These are phyloP conservation scores for Hibiscus syriacus DNA, from an alignment of 345 rosid species.

Conservation along the genomic window DNA sequence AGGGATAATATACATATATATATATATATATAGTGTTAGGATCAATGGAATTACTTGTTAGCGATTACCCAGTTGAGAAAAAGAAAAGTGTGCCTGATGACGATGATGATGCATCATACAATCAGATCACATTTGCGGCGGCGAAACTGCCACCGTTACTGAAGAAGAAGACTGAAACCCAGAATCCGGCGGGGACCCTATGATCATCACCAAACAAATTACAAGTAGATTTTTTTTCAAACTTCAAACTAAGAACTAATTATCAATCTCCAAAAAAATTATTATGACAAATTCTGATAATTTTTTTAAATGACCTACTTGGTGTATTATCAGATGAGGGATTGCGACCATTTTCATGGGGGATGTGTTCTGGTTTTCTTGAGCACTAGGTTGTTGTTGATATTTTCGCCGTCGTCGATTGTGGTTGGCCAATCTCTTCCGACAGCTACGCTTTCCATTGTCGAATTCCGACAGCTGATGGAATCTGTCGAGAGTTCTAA, in stretches of 20 bases:
- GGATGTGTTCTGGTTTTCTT: conserved; percentile 40
- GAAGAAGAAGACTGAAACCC: conserved; percentile 48
- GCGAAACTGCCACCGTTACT: conserved; percentile 50
- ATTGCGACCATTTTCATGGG: too few relatives aligned
- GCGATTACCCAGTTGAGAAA: conserved; percentile 26
- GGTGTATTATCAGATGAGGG: conserved; percentile 31
- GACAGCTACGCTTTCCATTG: too few relatives aligned
- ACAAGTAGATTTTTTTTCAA: too few relatives aligned
- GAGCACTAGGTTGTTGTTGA: conserved; percentile 34
- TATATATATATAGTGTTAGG: too few relatives aligned
- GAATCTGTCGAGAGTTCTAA: conserved; percentile 41
- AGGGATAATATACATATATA: too few relatives aligned
- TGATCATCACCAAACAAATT: too few relatives aligned
- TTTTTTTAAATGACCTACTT: conserved; percentile 24
- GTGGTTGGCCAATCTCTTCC: conserved; percentile 16
- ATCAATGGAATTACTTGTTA: neutral
- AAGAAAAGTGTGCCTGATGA: conserved; percentile 64
- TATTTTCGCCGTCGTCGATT: conserved; percentile 87
- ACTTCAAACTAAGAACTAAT: too few relatives aligned
- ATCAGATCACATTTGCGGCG: conserved; percentile 66
- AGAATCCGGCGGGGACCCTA: conserved; percentile 60
- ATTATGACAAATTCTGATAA: too few relatives aligned
- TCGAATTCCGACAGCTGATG: conserved; percentile 55
- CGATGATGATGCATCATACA: conserved; percentile 63
- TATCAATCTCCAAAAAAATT: too few relatives aligned